These are phyloP conservation scores for Xylaria sp. DNA, from an alignment of 2,329 filamentous ascomycete genomes.

Conservation along the genomic window DNA sequence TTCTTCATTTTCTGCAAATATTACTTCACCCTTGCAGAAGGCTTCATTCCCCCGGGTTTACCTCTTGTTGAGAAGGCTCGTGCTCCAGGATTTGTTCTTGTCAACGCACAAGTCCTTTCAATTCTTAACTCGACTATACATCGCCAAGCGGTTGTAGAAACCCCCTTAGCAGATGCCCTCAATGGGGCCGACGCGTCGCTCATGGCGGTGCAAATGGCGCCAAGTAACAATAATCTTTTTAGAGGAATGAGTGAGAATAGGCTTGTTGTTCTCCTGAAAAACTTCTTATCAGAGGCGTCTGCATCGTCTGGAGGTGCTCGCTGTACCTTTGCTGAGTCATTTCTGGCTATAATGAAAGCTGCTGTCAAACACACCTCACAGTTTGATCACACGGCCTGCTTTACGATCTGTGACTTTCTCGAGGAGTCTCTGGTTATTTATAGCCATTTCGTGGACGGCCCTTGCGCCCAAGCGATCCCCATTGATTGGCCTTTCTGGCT, in stretches of 20 bases:
- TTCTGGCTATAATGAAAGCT: constrained; percentile 77
- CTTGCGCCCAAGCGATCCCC: constrained; percentile 55
- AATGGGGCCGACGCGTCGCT: constrained; percentile 73
- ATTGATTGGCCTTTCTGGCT: constrained; percentile 89
- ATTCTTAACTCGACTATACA: constrained; percentile 87
- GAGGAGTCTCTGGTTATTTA: constrained; percentile 81
- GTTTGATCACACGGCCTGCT: constrained; percentile 85
- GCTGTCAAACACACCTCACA: constrained; percentile 80
- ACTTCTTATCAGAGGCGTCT: constrained; percentile 71
- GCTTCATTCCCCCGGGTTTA: constrained; percentile 71
- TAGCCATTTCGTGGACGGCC: constrained; percentile 58
- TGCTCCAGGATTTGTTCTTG: constrained; percentile 80
- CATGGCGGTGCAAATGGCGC: constrained; percentile 70
- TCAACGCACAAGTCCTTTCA: constrained; percentile 83
- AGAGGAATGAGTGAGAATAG: constrained; percentile 90
- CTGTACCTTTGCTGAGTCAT: constrained; percentile 79
- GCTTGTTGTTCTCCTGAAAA: constrained; percentile 82
- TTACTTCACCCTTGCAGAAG: constrained; percentile 81
- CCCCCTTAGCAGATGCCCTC: constrained; percentile 57
- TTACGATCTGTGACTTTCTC: constrained; percentile 89
- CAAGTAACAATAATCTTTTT: constrained; percentile 70
- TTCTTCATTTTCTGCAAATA: constrained; percentile 94
- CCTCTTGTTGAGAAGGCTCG: constrained; percentile 67
- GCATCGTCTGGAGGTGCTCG: constrained; percentile 58
- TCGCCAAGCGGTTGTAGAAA: constrained; percentile 70